Evolutionary conservation across 2,329 filamentous ascomycete species (phyloP).

Genomic region (Cryphonectria parasitica): DNA sequence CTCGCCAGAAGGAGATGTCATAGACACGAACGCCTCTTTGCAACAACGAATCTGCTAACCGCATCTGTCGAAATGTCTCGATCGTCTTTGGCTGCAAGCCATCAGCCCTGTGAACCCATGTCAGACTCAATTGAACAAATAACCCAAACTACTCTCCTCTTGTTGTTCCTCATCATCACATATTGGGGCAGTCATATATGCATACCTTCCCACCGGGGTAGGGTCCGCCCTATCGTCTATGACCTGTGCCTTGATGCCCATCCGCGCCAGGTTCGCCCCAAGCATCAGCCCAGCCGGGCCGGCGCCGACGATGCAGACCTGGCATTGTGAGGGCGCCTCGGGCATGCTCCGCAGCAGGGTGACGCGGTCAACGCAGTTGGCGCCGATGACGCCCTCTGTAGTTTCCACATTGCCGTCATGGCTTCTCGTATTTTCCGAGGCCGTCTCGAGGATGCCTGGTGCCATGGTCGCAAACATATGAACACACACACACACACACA

Average conservation of each 20-base stretch:
- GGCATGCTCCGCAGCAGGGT: constrained; percentile 54
- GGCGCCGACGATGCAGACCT: constrained; percentile 55
- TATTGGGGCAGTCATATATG: background rate
- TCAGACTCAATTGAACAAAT: constrained; percentile 28
- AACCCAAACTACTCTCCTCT: background rate
- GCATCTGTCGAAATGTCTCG: constrained; percentile 74
- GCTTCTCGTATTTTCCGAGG: constrained; percentile 26
- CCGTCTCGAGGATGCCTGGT: constrained; percentile 25
- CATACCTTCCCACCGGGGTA: constrained; percentile 49
- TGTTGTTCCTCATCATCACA: background rate
- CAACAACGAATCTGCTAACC: constrained; percentile 70
- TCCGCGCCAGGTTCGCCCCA: constrained; percentile 57
- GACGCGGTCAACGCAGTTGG: constrained; percentile 48
- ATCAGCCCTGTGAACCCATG: constrained; percentile 56
- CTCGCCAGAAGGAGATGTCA: constrained; percentile 74
- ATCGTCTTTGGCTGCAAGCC: constrained; percentile 79
- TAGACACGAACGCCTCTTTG: constrained; percentile 71
- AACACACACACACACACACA: background rate
- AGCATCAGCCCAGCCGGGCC: constrained; percentile 56
- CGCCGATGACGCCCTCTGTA: constrained; percentile 28
- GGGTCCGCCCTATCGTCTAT: constrained; percentile 62
- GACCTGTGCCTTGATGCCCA: constrained; percentile 59
- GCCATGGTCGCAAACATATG: constrained; percentile 18
- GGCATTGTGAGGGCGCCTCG: constrained; percentile 49
- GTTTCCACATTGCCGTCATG: constrained; percentile 29